Base-by-base conservation (phyloP, 176 grass and related monocot species). In the Typha latifolia region DNA sequence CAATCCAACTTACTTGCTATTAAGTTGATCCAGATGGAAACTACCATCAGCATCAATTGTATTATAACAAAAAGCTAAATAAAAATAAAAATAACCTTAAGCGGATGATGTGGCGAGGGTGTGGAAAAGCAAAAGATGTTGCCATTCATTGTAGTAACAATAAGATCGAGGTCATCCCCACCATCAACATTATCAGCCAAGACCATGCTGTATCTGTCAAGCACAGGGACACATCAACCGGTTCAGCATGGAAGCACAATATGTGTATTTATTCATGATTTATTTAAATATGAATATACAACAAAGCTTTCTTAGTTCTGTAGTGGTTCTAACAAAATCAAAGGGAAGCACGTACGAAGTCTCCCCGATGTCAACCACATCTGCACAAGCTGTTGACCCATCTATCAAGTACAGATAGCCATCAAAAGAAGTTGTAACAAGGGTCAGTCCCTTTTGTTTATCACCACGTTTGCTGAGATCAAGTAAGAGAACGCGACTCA, bases 51-150 rank as follows among this genome's bases (percentile, higher is more conserved):
- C 27, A 29, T 0, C 61, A n/a, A 12, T 49, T 47, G 51, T 49
- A 59, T 22, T 69, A 12, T 48, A 59, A 16, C 21, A 78, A 50
- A 64, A 72, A 15, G 48, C n/a, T 20, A 59, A 18, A 21, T 59
- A 66, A 74, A 37, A 71, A 51, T 3, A 55, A 2, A 18, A 21
- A 4, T 1, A 56, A 89, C 93, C 93, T 96, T 96, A 37, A 96
- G 85, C 53, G 93, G 93, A 82, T 97, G 93, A 72, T 97, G 88
- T 10, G 78, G 88, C 50, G 88, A 97, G 18, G 83, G 83, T 55
- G 88, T 97, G n/a, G 93, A 92, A 78, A 97, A 97, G 78, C 93
- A 92, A 63, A 97, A 97, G 48, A 92, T 88, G 18, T 90, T 97
- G 72, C 93, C 93, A 32, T 97, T 97, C 93, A 97, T 97, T 61